Base-by-base conservation (phyloP, 192 early-diverging fungal species). In the Umbelopsis vinacea region DNA sequence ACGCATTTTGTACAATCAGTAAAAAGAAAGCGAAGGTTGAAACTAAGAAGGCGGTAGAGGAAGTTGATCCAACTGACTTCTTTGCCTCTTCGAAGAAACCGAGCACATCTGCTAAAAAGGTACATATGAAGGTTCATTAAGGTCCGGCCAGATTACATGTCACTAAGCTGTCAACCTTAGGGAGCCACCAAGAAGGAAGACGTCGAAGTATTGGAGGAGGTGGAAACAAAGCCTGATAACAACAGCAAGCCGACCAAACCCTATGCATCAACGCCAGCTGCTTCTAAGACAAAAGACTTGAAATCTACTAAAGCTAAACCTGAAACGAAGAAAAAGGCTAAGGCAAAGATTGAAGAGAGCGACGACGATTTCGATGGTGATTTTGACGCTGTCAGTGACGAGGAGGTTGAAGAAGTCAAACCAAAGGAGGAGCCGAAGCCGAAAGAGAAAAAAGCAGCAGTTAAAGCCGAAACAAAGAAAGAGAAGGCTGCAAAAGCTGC, bases 61-160 rank as follows among this genome's bases (percentile, higher is more conserved):
- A 57, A 26, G 52, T 71, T 46, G 40, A 60, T 17, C 70, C 70
- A 6, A 45, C 7, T 46, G 35, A 26, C 10, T 71, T 60, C 24
- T 71, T 71, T 71, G 24, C 53, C 22, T 54, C 52, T 35, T 22
- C 50, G 5, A 70, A 70, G 24, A 50, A 46, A 43, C 37, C 33
- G 7, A 50, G 37, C 4, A 69, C 26, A 37, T 7, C 43, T 17
- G 46, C n/a, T 29, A 3, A 47, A 1, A 52, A 17, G 40, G 33
- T 24, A 35, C 23, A 24, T 19, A 3, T 19, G 8, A 52, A 52
- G 14, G 4, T 0, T n/a, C n/a, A 50, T 43, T 43, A 11, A 12
- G 40, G 2, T 6, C 40, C 40, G 11, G 11, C 40, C 6, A 7
- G 40, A 12, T 43, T 43, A 12, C 40, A 43, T 43, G 40, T 6